A percentile compares a stretch with the other conserved stretches of the same genome.
phyloP scores from a whole-genome alignment of 352 stramenopile species.

The Globisporangium rhizosaccharum region DNA sequence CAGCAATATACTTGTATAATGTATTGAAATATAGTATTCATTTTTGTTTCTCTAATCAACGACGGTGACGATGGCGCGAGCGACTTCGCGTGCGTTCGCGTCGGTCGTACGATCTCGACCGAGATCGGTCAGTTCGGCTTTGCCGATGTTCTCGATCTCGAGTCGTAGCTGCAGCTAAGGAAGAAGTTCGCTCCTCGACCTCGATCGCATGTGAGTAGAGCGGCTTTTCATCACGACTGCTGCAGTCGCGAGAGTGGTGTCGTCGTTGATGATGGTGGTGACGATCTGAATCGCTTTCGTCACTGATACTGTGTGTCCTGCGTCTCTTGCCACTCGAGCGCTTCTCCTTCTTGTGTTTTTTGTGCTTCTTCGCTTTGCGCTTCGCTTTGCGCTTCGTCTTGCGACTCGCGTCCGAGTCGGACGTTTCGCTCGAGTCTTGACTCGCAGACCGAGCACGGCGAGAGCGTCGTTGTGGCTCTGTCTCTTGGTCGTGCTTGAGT shows the following conservation, averaged over 20 bases:
- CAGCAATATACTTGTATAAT: not conserved
- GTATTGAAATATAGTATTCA: not conserved
- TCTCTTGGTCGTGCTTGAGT: slow-evolving; percentile 28
- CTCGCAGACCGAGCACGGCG: not conserved
- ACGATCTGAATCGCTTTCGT: not conserved
- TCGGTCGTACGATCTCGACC: not conserved
- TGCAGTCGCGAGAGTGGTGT: not conserved
- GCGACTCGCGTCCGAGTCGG: slow-evolving; percentile 14
- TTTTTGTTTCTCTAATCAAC: not conserved
- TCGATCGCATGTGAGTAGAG: too few relatives aligned
- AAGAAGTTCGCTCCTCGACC: too few relatives aligned
- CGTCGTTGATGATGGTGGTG: not conserved
- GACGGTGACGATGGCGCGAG: not conserved
- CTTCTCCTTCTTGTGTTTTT: slow-evolving; percentile 7
- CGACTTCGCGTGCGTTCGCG: not conserved
- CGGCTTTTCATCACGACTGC: not conserved
- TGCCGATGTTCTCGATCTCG: not conserved
- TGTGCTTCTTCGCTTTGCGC: slow-evolving; percentile 13
- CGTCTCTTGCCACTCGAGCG: not conserved
- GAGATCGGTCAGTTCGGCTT: not conserved
- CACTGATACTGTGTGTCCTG: too few relatives aligned
- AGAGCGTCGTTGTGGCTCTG: not conserved
- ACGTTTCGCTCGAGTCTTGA: slow-evolving; percentile 11
- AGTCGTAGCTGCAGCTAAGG: too few relatives aligned
- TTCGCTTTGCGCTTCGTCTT: slow-evolving; percentile 20